phyloP scores from a whole-genome alignment of 1,284 basidiomycete genomes.

The Heterobasidion occidentale region DNA sequence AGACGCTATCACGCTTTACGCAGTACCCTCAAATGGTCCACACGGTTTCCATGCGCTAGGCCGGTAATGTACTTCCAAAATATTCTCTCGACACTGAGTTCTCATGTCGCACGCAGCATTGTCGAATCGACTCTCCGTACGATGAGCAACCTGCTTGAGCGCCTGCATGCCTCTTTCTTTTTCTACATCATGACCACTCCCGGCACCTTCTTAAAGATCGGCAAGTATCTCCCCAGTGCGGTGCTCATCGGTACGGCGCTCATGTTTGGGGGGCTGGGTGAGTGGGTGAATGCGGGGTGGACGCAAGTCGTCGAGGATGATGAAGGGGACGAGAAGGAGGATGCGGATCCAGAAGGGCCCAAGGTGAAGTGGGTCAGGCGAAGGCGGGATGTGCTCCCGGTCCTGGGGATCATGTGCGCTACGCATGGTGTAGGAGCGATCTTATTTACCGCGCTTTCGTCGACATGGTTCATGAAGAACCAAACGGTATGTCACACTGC shows the following conservation, averaged over 20 bases:
- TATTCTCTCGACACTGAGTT: background rate
- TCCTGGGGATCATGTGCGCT: constrained; percentile 41
- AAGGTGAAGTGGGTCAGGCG: constrained; percentile 26
- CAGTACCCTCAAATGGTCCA: constrained; percentile 81
- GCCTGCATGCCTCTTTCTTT: constrained; percentile 93
- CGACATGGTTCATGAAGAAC: constrained; percentile 30
- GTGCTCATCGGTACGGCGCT: constrained; percentile 76
- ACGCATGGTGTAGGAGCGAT: constrained; percentile 47
- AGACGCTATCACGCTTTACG: constrained; percentile 90
- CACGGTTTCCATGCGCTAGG: constrained; percentile 95
- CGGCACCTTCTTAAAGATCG: constrained; percentile 82
- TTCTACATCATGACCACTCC: constrained; percentile 82
- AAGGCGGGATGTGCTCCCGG: constrained; percentile 40
- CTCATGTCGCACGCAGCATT: constrained; percentile 35
- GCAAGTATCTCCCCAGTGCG: constrained; percentile 80
- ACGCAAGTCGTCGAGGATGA: constrained; percentile 19
- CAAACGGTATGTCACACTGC: constrained; percentile 26
- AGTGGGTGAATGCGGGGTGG: constrained; percentile 69
- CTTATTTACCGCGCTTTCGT: constrained; percentile 39
- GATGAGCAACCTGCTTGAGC: constrained; percentile 87
- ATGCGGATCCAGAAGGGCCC: background rate
- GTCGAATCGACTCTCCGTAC: constrained; percentile 84
- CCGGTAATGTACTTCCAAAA: constrained; percentile 37
- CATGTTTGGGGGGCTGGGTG: constrained; percentile 71
- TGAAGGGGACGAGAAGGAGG: constrained; percentile 15